phyloP scores from a whole-genome alignment of 1,139 yeast genomes.

The Diutina neorugosa region DNA sequence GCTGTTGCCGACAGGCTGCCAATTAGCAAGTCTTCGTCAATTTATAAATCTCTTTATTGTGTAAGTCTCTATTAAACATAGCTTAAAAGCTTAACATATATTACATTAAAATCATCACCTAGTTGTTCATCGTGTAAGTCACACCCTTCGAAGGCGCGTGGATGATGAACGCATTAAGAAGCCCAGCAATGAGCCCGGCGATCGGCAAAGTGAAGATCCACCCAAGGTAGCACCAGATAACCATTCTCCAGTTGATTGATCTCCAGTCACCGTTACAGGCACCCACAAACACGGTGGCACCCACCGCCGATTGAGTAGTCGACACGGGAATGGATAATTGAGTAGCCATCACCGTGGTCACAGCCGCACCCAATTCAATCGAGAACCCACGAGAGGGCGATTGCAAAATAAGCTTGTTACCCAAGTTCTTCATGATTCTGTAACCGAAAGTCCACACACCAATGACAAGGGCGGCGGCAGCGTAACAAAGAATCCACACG shows the following conservation, averaged over 20 bases:
- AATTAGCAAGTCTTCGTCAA: too few relatives aligned
- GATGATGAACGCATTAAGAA: slow-evolving; percentile 50
- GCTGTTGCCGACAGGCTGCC: background rate
- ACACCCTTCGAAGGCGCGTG: slow-evolving; percentile 51
- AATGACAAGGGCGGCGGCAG: slow-evolving; percentile 55
- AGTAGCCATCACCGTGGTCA: slow-evolving; percentile 67
- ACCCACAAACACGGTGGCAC: slow-evolving; percentile 70
- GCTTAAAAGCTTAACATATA: too few relatives aligned
- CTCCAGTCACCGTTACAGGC: slow-evolving; percentile 52
- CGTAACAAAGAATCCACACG: slow-evolving; percentile 57
- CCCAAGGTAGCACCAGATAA: slow-evolving; percentile 56
- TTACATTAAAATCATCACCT: background rate
- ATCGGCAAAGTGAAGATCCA: slow-evolving; percentile 66
- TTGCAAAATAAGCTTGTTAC: slow-evolving; percentile 64
- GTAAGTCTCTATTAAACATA: background rate
- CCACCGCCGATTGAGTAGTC: slow-evolving; percentile 73
- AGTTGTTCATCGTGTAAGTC: slow-evolving; percentile 11
- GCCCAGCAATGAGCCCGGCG: slow-evolving; percentile 65
- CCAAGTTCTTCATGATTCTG: slow-evolving; percentile 58
- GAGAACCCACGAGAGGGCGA: slow-evolving; percentile 77
- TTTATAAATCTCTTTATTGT: too few relatives aligned
- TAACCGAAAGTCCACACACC: slow-evolving; percentile 71
- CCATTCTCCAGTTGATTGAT: slow-evolving; percentile 74
- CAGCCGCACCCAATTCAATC: slow-evolving; percentile 70
- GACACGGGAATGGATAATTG: slow-evolving; percentile 65